Evolutionary conservation across 257 asterid genomes (phyloP).

Genomic region (Solanum okadae): DNA sequence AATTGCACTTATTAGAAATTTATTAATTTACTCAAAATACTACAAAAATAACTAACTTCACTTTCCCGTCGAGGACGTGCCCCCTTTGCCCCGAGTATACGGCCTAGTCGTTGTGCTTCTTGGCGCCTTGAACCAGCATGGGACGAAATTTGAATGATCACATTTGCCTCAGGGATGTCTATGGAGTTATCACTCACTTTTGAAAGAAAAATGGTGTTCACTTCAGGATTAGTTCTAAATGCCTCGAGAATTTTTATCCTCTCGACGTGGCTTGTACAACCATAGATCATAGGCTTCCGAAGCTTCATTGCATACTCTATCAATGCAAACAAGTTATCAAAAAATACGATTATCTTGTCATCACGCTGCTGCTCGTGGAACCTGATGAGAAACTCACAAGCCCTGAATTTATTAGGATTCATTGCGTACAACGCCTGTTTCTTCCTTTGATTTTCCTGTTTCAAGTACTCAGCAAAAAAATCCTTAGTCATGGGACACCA

Average conservation of each 20-base stretch:
- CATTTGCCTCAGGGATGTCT: slow-evolving; percentile 95
- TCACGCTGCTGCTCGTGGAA: slow-evolving; percentile 85
- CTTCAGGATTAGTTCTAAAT: slow-evolving; percentile 70
- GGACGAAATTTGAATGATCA: slow-evolving; percentile 87
- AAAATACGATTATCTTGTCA: slow-evolving; percentile 88
- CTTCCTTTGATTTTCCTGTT: slow-evolving; percentile 78
- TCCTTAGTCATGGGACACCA: slow-evolving; percentile 97
- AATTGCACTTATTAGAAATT: background rate
- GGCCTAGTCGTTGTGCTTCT: slow-evolving; percentile 97
- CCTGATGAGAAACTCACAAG: slow-evolving; percentile 82
- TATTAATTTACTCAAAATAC: background rate
- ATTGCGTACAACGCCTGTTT: slow-evolving; percentile 40
- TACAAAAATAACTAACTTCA: background rate
- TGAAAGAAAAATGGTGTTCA: slow-evolving; percentile 82
- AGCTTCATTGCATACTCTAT: slow-evolving; percentile 86
- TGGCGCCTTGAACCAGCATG: slow-evolving; percentile 99
- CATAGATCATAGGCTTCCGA: slow-evolving; percentile 83
- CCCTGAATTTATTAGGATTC: slow-evolving; percentile 66
- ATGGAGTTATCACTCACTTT: slow-evolving; percentile 98
- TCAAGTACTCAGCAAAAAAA: slow-evolving; percentile 84
- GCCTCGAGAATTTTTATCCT: slow-evolving; percentile 89
- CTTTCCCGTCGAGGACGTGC: slow-evolving; percentile 45
- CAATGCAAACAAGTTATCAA: slow-evolving; percentile 92
- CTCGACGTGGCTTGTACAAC: slow-evolving; percentile 92
- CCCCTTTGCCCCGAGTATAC: slow-evolving; percentile 98